Evolutionary conservation across 257 asterid genomes (phyloP), one percentile per base, ranked within the genome.

Genomic region (Forsythia viridissima): DNA sequence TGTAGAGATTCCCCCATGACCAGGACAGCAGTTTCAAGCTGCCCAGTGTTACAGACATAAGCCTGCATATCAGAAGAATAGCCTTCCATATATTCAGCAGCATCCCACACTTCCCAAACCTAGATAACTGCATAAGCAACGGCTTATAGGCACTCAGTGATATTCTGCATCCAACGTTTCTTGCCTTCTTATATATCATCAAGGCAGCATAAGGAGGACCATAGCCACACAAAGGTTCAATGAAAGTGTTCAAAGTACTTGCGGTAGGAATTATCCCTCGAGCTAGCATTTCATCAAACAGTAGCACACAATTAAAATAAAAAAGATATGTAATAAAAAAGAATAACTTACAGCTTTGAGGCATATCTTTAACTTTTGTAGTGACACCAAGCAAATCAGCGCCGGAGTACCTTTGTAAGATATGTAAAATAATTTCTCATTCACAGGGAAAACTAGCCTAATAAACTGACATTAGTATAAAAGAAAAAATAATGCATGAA

Each of bases 131-230:
- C 92, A 76, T 91, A 46, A 95, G 84, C 87, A 95, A 83, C 79
- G 91, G 82, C 84, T 93, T 95, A 82, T 92, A 95, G 5, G 92
- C 89, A 3, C 83, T 85, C 76, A 89, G n/a, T 1, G 99, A 95
- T 80, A 93, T 84, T 76, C 57, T 80, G 70, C 97, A 92, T 66
- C 96, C 96, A 39, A 86, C 88, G 83, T 93, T 89, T 82, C 85
- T 90, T 3, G 97, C 97, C 85, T 89, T 92, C 82, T 91, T 90
- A 69, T 95, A 92, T 55, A 95, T 83, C 91, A 88, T 81, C 85
- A 95, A 72, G 15, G 97, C 98, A 74, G 99, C 98, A 77, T 95
- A 89, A 46, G 99, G 99, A 36, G 97, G 99, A 48, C 99, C 99
- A 38, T 95, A 92, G 80, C 92, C 74, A 76, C 97, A 93, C 88